Base-by-base conservation (phyloP, 176 grass and related monocot genomes). In the Areca catechu region DNA sequence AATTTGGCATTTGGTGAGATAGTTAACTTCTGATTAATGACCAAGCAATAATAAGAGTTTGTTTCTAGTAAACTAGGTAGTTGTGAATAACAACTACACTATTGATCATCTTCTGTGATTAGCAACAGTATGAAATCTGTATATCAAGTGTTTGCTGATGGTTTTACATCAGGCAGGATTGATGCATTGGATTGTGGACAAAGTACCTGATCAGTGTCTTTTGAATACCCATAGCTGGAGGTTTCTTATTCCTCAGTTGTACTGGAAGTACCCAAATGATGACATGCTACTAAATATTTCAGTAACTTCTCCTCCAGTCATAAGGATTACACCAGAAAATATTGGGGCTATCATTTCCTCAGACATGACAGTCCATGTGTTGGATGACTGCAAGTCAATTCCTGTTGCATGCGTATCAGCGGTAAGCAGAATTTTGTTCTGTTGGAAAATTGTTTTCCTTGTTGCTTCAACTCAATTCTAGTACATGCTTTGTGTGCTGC, bases 191-290 rank as follows among this genome's bases (percentile, higher is more conserved):
- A 74, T 85, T 48, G 92, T 97, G 28, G 78, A 97, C 68, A 82
- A 79, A 53, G 60, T 97, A 77, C 75, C 86, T 55, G 75, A 88
- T 65, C 86, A 97, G 58, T 74, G 77, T 68, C 77, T 97, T 70
- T 60, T 97, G 61, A 97, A 88, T 47, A 97, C 92, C 37, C 80
- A 77, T 72, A 91, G 69, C 59, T 97, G 87, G 86, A 81, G 78
- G 37, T 83, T 85, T 83, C 64, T 97, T 5, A 80, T 97, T 91
- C 92, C 92, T 23, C 73, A 22, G 50, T 75, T 97, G 49, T 97
- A 91, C 64, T 63, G 22, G 28, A 69, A 78, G 58, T 97, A 85
- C 68, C 92, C 81, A 61, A 74, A 88, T 57, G 75, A 90, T 64
- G 78, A 85, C 60, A 88, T 97, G 69, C 4, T 79, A 48, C 62